These are phyloP conservation scores for Parsonsia alboflavescens DNA, from an alignment of 257 asterid genomes.

Conservation along the genomic window DNA sequence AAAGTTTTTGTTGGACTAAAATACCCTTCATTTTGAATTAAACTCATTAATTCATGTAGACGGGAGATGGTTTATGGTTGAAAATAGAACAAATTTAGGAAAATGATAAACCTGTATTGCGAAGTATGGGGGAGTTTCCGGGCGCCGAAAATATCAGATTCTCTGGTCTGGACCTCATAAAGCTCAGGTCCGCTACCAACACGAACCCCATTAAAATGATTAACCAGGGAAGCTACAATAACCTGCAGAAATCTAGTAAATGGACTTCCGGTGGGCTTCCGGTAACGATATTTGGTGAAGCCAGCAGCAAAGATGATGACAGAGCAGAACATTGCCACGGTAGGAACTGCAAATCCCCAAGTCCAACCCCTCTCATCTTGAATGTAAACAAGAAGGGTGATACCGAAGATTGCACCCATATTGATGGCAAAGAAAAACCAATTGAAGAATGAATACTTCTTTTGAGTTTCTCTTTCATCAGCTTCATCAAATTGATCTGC, in stretches of 20 bases:
- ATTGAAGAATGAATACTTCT: conserved; percentile 66
- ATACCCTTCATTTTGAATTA: too few relatives aligned
- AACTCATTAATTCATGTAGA: too few relatives aligned
- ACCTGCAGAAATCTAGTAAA: conserved; percentile 74
- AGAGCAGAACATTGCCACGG: conserved; percentile 42
- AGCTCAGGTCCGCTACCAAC: conserved; percentile 24
- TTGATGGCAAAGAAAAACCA: conserved; percentile 89
- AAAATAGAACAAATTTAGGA: too few relatives aligned
- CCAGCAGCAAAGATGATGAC: conserved; percentile 42
- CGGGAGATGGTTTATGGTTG: too few relatives aligned
- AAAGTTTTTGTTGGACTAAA: too few relatives aligned
- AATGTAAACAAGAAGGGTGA: conserved; percentile 57
- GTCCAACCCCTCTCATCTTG: conserved; percentile 55
- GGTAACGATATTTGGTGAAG: conserved; percentile 49
- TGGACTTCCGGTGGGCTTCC: conserved; percentile 77
- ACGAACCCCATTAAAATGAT: conserved; percentile 44
- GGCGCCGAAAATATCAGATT: conserved; percentile 62
- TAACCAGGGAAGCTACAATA: conserved; percentile 43
- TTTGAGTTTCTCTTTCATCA: conserved; percentile 43
- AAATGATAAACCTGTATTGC: conserved; percentile 44
- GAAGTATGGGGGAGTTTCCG: conserved; percentile 48
- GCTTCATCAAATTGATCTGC: conserved; percentile 73
- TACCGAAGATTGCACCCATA: conserved; percentile 74
- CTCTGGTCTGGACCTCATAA: conserved; percentile 49
- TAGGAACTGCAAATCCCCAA: conserved; percentile 76